A percentile compares a stretch with the other conserved stretches of the same genome.
Conservation (phyloP, 2,329 filamentous ascomycete genomes). For the Aspergillus sp. region DNA sequence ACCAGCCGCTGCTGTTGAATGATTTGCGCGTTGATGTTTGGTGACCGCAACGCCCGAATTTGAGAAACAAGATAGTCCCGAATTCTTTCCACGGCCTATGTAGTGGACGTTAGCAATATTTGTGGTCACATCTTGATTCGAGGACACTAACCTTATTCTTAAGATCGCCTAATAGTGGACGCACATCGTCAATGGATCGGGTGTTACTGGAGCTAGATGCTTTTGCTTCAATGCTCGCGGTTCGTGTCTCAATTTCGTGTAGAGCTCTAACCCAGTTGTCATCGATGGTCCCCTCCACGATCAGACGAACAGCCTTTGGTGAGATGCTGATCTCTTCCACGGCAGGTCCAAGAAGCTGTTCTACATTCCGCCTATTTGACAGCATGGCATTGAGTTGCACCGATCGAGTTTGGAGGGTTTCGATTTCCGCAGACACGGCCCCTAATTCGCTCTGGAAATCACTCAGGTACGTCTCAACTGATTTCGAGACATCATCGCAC, state of each 20-base stretch:
- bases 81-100: conserved; percentile 78
- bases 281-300: conserved; percentile 82
- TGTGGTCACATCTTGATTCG: background rate
- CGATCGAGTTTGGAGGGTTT: conserved; percentile 81
- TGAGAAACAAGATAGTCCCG: conserved; percentile 90
- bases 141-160: conserved; percentile 58
- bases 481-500: conserved; percentile 87
- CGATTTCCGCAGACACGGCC: conserved; percentile 87
- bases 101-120: conserved; percentile 4
- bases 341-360: conserved; percentile 75
- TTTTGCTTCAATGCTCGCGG: conserved; percentile 61
- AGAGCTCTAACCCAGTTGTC: conserved; percentile 79
- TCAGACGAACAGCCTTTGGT: conserved; percentile 72
- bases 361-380: conserved; percentile 81
- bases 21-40: conserved; percentile 93
- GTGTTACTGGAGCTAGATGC: conserved; percentile 52
- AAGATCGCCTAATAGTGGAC: conserved; percentile 75
- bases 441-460: conserved; percentile 92
- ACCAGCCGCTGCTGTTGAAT: conserved; percentile 91
- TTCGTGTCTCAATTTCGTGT: conserved; percentile 73
- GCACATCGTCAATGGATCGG: conserved; percentile 75
- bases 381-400: conserved; percentile 72
- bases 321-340: conserved; percentile 89
- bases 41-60: conserved; percentile 86
- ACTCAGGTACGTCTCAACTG: conserved; percentile 84